Base-by-base conservation (phyloP, 116 monocot species). In the Papilionanthe hybrid region DNA sequence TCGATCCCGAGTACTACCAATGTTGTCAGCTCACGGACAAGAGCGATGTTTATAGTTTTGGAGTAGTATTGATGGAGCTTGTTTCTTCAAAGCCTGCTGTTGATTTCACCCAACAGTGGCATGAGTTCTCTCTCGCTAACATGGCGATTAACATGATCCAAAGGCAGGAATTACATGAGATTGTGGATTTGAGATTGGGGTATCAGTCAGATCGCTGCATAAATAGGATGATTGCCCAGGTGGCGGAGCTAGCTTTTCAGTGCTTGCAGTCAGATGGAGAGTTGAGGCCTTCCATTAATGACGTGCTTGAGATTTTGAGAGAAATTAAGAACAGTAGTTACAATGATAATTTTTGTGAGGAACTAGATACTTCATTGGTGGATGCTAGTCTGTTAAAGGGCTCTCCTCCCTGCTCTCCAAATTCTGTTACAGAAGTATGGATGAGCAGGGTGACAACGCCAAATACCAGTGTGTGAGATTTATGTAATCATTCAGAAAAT, bases 1-100 rank as follows among this genome's bases (percentile, higher is more conserved):
- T 87, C 1, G 87, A 87, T 67, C 87, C 87, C 0, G 84, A 80
- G 43, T 87, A 87, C 55, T 79, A 82, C 72, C 84, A 63, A 23
- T 87, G 87, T 74, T 81, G 78, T 74, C 83, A 87, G 49, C 83
- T 87, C 17, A 87, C 87, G 0, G 87, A 84, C 19, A 84, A 83
- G 78, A 87, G 87, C 63, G 87, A 87, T 81, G 87, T 87, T 19
- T 87, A 87, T 37, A 87, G 87, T 69, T 87, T 87, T 49, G 87
- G 87, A 42, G 87, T 87, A 1, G 87, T 87, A 23, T 60, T 87
- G 30, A 55, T 84, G 23, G 87, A 87, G 72, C 81, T 87, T 12
- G 76, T 87, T 72, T 87, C 84, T 5, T 87, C 87, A 22, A 87
- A 81, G 42, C 87, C 87, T 20, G 87, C 87, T 8, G 81, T 87